phyloP scores from a whole-genome alignment of 352 stramenopile genomes.

The Pythium pyrilobum region DNA sequence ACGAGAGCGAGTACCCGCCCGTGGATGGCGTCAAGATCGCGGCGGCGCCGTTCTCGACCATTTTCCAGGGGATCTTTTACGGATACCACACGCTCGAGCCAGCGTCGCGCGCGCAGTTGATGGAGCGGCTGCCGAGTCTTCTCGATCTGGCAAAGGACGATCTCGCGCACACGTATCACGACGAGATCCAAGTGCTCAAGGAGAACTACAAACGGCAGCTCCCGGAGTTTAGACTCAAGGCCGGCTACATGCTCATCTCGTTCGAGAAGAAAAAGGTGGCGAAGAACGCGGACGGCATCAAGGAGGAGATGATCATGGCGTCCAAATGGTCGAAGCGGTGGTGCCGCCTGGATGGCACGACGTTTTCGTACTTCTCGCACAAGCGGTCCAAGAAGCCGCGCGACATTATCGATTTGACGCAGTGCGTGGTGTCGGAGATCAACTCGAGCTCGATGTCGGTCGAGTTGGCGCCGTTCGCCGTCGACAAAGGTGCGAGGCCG shows the following conservation, averaged over 20 bases:
- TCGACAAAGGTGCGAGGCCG: slow-evolving; percentile 34
- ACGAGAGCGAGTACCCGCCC: slow-evolving; percentile 2
- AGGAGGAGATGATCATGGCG: slow-evolving; percentile 47
- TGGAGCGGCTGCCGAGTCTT: slow-evolving; percentile 64
- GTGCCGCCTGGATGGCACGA: slow-evolving; percentile 70
- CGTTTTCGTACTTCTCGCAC: slow-evolving; percentile 80
- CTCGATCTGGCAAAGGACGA: slow-evolving; percentile 74
- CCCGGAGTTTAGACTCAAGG: slow-evolving; percentile 75
- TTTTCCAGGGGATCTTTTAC: slow-evolving; percentile 71
- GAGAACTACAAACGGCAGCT: slow-evolving; percentile 83
- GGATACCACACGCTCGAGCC: slow-evolving; percentile 64
- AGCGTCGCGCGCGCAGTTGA: slow-evolving; percentile 43
- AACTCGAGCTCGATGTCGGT: slow-evolving; percentile 31
- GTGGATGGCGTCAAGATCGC: slow-evolving; percentile 26
- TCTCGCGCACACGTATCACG: slow-evolving; percentile 78
- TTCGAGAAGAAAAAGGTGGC: slow-evolving; percentile 60
- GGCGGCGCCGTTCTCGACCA: slow-evolving; percentile 42
- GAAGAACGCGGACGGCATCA: slow-evolving; percentile 51
- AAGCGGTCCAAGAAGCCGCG: slow-evolving; percentile 69
- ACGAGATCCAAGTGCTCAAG: slow-evolving; percentile 73
- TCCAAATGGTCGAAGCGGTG: slow-evolving; percentile 82
- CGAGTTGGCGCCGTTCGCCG: slow-evolving; percentile 51
- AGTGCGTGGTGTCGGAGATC: slow-evolving; percentile 68
- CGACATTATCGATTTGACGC: slow-evolving; percentile 66
- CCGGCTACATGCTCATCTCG: slow-evolving; percentile 68